phyloP scores from a whole-genome alignment of 371 early-diverging fungal species.

The Sporodiniella umbellata region DNA sequence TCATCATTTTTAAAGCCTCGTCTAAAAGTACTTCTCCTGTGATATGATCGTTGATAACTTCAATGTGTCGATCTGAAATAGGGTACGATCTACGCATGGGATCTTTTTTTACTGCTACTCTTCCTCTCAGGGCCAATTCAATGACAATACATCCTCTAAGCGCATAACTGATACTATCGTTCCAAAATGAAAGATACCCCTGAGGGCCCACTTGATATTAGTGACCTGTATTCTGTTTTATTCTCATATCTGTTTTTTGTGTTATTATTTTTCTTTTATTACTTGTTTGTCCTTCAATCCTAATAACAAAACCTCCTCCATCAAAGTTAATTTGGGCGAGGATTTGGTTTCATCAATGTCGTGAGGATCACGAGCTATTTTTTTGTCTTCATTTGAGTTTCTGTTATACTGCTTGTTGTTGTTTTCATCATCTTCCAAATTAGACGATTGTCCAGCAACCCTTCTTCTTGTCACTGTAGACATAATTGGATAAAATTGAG shows the following conservation, averaged over 20 bases:
- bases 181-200: slow-evolving; percentile 97
- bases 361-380: slow-evolving; percentile 48
- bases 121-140: slow-evolving; percentile 89
- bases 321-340: slow-evolving; percentile 76
- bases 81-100: slow-evolving; percentile 74
- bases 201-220: too few species aligned
- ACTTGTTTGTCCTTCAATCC: slow-evolving; percentile 95
- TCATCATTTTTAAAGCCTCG: slow-evolving; percentile 89
- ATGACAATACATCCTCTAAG: slow-evolving; percentile 93
- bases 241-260: too few species aligned
- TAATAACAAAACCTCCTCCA: slow-evolving; percentile 92
- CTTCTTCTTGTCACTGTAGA: slow-evolving; percentile 43
- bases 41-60: slow-evolving; percentile 75
- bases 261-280: too few species aligned
- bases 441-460: slow-evolving; percentile 30
- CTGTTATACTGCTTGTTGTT: slow-evolving; percentile 7
- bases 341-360: slow-evolving; percentile 61
- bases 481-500: too few species aligned
- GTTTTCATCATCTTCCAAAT: slow-evolving; percentile 23
- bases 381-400: slow-evolving; percentile 24
- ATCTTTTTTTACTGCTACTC: slow-evolving; percentile 86
- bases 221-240: too few species aligned
- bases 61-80: slow-evolving; percentile 79
- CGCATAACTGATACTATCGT: slow-evolving; percentile 96
- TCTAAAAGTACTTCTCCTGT: slow-evolving; percentile 95